A percentile compares a stretch with the other conserved stretches of the same genome.
These are phyloP conservation scores for Colletotrichum neosansevieriae DNA, from an alignment of 2,329 filamentous ascomycete genomes.

Conservation along the genomic window DNA sequence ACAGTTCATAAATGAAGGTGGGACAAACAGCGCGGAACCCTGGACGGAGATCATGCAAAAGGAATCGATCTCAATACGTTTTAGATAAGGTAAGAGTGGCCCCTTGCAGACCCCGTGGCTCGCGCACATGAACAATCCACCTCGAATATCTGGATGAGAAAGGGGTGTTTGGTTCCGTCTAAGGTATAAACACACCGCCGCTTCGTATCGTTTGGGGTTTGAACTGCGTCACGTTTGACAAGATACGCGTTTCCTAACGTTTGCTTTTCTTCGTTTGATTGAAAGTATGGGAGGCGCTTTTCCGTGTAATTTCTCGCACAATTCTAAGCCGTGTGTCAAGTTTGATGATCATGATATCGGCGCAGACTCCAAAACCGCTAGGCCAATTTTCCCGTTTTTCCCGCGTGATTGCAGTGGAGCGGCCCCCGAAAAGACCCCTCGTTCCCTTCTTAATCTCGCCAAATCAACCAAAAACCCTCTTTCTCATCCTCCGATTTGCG, in stretches of 20 bases:
- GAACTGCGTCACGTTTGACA: no score
- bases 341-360: no score
- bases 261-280: background rate
- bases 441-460: conserved; percentile 19
- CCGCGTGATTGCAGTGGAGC: no score
- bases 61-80: conserved; percentile 19
- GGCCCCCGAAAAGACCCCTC: background rate
- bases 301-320: no score
- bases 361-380: no score
- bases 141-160: background rate
- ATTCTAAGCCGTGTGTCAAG: no score
- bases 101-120: conserved; percentile 5
- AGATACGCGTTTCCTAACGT: background rate
- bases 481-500: background rate
- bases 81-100: conserved; percentile 10
- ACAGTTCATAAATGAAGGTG: background rate
- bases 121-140: conserved; percentile 8
- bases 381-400: no score
- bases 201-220: background rate
- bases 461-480: background rate
- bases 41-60: conserved; percentile 29
- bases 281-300: background rate
- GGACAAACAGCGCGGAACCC: conserved; percentile 11
- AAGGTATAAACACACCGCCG: no score
- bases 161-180: background rate